phyloP scores from a whole-genome alignment of 2,329 filamentous ascomycete species.

The Samsoniella hepiali region DNA sequence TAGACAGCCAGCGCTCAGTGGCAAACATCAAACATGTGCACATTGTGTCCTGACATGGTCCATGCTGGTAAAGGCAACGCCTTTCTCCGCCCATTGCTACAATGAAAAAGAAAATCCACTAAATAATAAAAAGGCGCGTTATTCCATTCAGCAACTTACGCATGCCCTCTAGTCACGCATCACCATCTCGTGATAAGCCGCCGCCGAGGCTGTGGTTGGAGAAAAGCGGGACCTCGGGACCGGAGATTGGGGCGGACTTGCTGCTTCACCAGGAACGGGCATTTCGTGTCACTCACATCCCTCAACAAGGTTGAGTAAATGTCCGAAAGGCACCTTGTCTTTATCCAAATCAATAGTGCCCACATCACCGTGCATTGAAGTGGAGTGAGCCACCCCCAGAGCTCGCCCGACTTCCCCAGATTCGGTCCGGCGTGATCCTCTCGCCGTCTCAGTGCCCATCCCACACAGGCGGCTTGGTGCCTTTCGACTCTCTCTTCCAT shows the following conservation, averaged over 20 bases:
- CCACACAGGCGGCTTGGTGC: not conserved
- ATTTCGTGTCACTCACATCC: not conserved
- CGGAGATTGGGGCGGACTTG: slow-evolving; percentile 11
- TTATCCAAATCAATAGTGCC: not conserved
- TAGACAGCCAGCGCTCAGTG: not conserved
- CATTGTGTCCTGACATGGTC: not conserved
- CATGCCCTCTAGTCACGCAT: no score
- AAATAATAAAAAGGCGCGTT: not conserved
- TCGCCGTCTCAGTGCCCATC: no score
- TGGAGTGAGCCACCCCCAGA: slow-evolving; percentile 9
- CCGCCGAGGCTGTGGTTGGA: not conserved
- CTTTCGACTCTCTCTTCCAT: not conserved
- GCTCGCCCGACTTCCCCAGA: slow-evolving; percentile 8
- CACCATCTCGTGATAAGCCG: not conserved
- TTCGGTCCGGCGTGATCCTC: not conserved
- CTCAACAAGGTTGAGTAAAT: not conserved
- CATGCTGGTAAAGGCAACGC: not conserved
- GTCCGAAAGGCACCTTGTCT: not conserved
- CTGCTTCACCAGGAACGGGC: not conserved
- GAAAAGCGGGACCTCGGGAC: slow-evolving; percentile 3
- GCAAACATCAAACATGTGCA: not conserved
- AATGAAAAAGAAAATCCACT: not conserved
- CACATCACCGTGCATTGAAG: not conserved
- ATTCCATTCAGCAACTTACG: no score
- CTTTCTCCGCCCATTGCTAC: not conserved